Base-by-base conservation (phyloP, 306 rosid species). In the Amphicarpaea edgeworthii region DNA sequence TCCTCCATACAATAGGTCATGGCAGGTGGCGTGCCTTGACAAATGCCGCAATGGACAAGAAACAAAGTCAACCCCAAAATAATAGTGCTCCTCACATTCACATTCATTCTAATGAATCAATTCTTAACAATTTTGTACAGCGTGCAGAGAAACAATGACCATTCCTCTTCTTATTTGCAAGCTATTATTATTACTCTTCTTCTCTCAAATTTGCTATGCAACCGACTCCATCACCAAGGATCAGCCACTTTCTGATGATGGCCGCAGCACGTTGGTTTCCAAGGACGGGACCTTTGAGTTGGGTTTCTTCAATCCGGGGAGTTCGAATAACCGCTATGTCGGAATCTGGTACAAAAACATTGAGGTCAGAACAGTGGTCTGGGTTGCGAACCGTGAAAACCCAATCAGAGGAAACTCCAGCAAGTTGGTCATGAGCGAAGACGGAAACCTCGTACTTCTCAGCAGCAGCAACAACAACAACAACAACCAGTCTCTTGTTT, bases 231-330 rank as follows among this genome's bases (percentile, higher is more conserved):
- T 60, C 43, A 30, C 43, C 3, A 1, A 30, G 14, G 3, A 7
- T 15, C 12, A 32, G 7, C 2, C 24, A 28, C 67, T 60, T 32
- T 0, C 23, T 0, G 67, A 60, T 16, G 7, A 60, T n/a, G 67
- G 67, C 12, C 30, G 24, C 12, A 60, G 24, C 67, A 60, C 67
- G 43, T 32, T 60, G 67, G 67, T 60, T 32, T 61, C 68, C 3
- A 7, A n/a, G 0, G 68, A 16, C 0, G 68, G 68, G 8, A 61
- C 45, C 24, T 61, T 61, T 17, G 45, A 61, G 68, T n/a, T 61
- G 45, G 68, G 68, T 8, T 61, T 61, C 15, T 61, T 61, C 68
- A 32, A 10, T 4, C 45, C 68, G 0, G 46, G 68, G 1, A 32
- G 8, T 15, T 61, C 68, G 24, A 1, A 1, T 0, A 61, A 61